phyloP scores from a whole-genome alignment of 2,329 filamentous ascomycete species.

The Macrophomina tecta region DNA sequence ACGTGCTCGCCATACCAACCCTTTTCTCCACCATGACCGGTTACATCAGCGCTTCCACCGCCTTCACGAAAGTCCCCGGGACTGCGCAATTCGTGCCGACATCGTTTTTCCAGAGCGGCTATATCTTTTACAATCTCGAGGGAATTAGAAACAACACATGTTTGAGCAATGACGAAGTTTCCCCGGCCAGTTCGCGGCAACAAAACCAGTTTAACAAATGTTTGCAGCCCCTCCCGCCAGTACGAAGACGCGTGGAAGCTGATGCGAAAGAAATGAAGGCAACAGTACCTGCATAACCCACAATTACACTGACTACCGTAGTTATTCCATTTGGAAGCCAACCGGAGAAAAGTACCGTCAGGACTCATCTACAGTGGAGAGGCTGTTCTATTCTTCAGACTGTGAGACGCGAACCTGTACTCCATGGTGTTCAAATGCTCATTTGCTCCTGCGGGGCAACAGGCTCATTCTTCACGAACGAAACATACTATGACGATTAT shows the following conservation, averaged over 20 bases:
- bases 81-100: conserved; percentile 1
- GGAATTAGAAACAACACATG: not conserved
- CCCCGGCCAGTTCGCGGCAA: not conserved
- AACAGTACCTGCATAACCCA: conserved; percentile 5
- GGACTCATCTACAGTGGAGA: too few relatives aligned
- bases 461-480: too few relatives aligned
- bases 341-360: not conserved
- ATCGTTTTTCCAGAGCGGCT: not conserved
- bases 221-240: too few relatives aligned
- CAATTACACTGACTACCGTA: too few relatives aligned
- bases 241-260: not conserved
- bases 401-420: too few relatives aligned
- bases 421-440: too few relatives aligned
- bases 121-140: not conserved
- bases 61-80: not conserved
- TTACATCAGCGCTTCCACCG: conserved; percentile 38
- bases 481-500: too few relatives aligned
- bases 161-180: not conserved
- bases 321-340: not conserved
- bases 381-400: too few relatives aligned
- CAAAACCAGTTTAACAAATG: not conserved
- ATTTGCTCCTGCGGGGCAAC: too few relatives aligned
- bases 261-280: not conserved
- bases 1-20: conserved; percentile 41
- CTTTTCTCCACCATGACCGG: conserved; percentile 46